Conservation (phyloP, 23 red algal species). For the Gracilaria gracilis region DNA sequence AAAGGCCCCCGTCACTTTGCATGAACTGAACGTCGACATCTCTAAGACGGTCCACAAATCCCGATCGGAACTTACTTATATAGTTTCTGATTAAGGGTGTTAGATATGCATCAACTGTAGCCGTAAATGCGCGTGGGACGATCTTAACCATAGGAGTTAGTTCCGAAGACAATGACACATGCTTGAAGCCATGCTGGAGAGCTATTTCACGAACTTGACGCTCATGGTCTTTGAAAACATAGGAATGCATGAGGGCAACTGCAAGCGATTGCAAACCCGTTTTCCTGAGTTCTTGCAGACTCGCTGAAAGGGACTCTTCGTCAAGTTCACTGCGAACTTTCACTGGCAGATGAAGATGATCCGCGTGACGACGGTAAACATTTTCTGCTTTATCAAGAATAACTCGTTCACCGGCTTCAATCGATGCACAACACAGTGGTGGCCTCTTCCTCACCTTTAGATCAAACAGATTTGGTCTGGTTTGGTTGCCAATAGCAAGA, state of each 20-base stretch:
- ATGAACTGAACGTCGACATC: slow-evolving; percentile 93
- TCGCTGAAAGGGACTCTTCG: slow-evolving; percentile 22
- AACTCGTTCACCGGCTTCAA: slow-evolving; percentile 85
- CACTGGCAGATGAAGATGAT: slow-evolving; percentile 11
- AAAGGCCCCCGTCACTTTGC: slow-evolving; percentile 97
- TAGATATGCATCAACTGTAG: slow-evolving; percentile 93
- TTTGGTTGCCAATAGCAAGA: slow-evolving; percentile 86
- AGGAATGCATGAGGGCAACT: slow-evolving; percentile 93
- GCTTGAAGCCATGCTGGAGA: slow-evolving; percentile 55
- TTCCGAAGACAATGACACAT: slow-evolving; percentile 81
- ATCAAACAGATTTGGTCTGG: slow-evolving; percentile 94
- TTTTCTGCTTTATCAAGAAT: slow-evolving; percentile 36
- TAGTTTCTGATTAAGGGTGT: slow-evolving; percentile 88
- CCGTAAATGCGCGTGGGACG: slow-evolving; percentile 87
- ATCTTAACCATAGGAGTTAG: slow-evolving; percentile 94
- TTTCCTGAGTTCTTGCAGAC: slow-evolving; percentile 35
- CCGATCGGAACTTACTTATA: slow-evolving; percentile 73
- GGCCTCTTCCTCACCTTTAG: slow-evolving; percentile 69
- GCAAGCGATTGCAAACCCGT: slow-evolving; percentile 78
- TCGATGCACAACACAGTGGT: slow-evolving; percentile 55
- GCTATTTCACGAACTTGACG: slow-evolving; percentile 61
- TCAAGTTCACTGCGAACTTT: slow-evolving; percentile 41
- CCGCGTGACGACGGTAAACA: background rate
- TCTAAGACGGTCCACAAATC: slow-evolving; percentile 70
- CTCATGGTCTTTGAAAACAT: slow-evolving; percentile 88